Percentiles rank a stretch among this genome's conserved stretches.
These are phyloP conservation scores for Sphagnum magellanicum DNA, from an alignment of 228 moss, liverwort and hornwort genomes.

Conservation along the genomic window DNA sequence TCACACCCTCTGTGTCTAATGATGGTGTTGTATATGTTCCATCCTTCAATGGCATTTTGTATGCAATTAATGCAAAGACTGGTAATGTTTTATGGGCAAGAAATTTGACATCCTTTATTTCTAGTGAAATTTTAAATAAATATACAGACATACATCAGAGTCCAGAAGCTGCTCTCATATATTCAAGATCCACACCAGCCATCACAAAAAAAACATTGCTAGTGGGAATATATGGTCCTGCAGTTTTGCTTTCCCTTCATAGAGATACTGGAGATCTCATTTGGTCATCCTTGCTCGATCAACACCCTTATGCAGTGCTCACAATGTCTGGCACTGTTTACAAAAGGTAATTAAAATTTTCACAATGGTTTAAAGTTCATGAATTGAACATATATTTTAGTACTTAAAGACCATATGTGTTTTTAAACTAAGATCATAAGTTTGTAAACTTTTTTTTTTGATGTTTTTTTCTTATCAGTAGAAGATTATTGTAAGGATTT, in stretches of 20 bases:
- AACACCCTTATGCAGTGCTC: slow-evolving; percentile 4
- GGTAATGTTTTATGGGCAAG: slow-evolving; percentile 1
- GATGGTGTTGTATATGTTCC: slow-evolving; percentile 13
- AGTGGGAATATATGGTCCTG: slow-evolving; percentile 7
- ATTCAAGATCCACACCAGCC: neutral
- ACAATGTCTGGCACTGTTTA: slow-evolving; percentile 18
- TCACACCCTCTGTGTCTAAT: slow-evolving; percentile 5
- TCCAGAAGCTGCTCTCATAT: neutral
- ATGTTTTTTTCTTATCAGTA: neutral
- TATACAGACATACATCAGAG: neutral
- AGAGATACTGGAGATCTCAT: slow-evolving; percentile 9
- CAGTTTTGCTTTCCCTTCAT: slow-evolving; percentile 11
- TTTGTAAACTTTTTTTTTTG: neutral
- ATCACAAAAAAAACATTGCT: slow-evolving; percentile 6
- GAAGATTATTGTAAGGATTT: too few species aligned
- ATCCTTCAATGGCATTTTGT: neutral
- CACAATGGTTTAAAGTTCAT: neutral
- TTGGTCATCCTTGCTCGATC: slow-evolving; percentile 17
- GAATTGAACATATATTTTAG: neutral
- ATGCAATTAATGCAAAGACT: slow-evolving; percentile 1
- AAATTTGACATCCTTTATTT: neutral
- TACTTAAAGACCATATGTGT: neutral
- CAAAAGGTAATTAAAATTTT: slow-evolving; percentile 1
- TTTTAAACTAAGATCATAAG: neutral
- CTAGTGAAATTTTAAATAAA: neutral